Conservation (phyloP, 192 early-diverging fungal genomes). For the Backusella morwellensis region DNA sequence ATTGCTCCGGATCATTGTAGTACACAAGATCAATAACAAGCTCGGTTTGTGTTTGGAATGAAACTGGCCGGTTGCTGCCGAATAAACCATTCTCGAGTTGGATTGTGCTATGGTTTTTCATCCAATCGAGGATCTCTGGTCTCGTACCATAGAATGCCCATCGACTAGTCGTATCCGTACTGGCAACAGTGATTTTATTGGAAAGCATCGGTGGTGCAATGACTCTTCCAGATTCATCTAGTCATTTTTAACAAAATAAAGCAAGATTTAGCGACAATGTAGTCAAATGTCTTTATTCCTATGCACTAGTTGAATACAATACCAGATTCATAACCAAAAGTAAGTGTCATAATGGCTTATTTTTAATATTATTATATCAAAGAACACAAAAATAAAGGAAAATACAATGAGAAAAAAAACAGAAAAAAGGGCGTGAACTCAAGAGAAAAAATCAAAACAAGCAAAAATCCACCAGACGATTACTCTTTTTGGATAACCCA, state of each 20-base stretch:
- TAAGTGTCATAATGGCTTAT: constrained; percentile 15
- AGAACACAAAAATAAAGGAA: background rate
- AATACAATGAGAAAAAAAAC: background rate
- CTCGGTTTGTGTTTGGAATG: constrained; percentile 38
- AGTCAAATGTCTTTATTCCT: background rate
- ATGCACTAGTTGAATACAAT: background rate
- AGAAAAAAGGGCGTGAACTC: background rate
- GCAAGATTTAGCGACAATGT: background rate
- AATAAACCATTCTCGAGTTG: constrained; percentile 35
- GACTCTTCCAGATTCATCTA: constrained; percentile 26
- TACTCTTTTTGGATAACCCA: background rate
- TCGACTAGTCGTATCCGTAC: constrained; percentile 35
- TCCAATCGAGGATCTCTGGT: constrained; percentile 47
- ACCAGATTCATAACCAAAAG: constrained; percentile 35
- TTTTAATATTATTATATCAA: background rate
- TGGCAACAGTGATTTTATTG: constrained; percentile 43
- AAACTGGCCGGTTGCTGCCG: constrained; percentile 30
- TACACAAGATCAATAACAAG: constrained; percentile 47
- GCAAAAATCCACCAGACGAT: background rate
- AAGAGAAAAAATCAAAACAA: background rate
- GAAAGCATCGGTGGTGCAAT: constrained; percentile 44
- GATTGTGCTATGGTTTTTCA: constrained; percentile 21
- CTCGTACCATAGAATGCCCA: constrained; percentile 50
- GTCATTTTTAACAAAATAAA: background rate
- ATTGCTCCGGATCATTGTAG: constrained; percentile 45